Base-by-base conservation (phyloP, 2,329 filamentous ascomycete species). In the Phyllosticta paracitricarpa region DNA sequence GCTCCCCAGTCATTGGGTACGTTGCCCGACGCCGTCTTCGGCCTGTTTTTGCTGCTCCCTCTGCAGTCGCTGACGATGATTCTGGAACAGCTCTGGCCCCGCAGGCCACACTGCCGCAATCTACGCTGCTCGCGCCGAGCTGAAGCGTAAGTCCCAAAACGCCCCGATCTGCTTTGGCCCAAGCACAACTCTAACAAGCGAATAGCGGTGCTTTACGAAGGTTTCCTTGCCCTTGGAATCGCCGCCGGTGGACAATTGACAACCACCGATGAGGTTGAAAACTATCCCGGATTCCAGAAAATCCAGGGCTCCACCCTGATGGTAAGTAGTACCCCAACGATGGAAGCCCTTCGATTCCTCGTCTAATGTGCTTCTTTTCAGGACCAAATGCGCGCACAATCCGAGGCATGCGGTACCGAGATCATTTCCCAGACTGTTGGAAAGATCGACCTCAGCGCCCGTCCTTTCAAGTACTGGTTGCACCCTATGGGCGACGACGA, bases 221-320 rank as follows among this genome's bases (percentile, higher is more conserved):
- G 94, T 68, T 96, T 99, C 83, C 86, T 99, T 75, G 94, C 94
- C 69, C 94, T 97, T 72, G 94, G 93, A 71, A 96, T 95, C 70
- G 94, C 94, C 6, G 91, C 94, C 54, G 94, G 94, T 68, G 94
- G 94, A 62, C 94, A 99, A 82, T 83, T 99, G 68, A 99, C 95
- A 61, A 99, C 95, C 26, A 99, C 94, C 61, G 97, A 96, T 70
- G 95, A 99, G 68, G 86, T 99, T 63, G 94, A 99, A 81, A 99
- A 99, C 83, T 99, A 88, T 78, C 94, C 94, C 26, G 94, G 94
- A 56, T 99, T 97, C 79, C 89, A 89, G 70, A 84, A 89, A 69
- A 91, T 99, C 74, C 89, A 91, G 77, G 94, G 94, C 67, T 78
- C 83, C 61, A 88, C 91, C 71, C 81, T 99, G 67, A 99, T 99